These are phyloP conservation scores for Hanseniaspora taiwanica DNA, from an alignment of 805 yeast species.

Conservation along the genomic window DNA sequence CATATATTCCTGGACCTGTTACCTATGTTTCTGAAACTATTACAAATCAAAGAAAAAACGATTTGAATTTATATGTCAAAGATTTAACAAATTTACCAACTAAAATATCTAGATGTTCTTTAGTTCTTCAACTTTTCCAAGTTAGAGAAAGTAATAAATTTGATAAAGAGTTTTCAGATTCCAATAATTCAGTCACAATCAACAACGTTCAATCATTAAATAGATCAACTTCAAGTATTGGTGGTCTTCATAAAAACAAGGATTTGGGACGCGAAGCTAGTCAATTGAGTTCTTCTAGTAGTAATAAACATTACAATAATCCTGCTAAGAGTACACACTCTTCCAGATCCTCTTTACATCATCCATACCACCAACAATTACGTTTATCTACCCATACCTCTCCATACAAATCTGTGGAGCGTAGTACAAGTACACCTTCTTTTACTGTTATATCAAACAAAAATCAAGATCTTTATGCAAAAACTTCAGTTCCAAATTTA, in stretches of 20 bases:
- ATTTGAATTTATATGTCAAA: slow-evolving; percentile 42
- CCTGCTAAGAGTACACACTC: not conserved
- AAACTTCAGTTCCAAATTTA: no score
- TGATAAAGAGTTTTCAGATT: slow-evolving; percentile 19
- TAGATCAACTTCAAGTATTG: slow-evolving; percentile 10
- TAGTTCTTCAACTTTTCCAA: slow-evolving; percentile 61
- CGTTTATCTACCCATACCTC: not conserved
- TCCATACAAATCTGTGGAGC: not conserved
- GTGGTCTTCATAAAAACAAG: slow-evolving; percentile 1
- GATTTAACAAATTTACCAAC: slow-evolving; percentile 58
- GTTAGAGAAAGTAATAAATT: slow-evolving; percentile 26
- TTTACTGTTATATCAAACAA: not conserved
- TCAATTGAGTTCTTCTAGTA: no score
- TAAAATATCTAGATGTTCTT: slow-evolving; percentile 56
- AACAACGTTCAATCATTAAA: slow-evolving; percentile 17
- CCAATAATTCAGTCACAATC: slow-evolving; percentile 10
- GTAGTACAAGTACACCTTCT: not conserved
- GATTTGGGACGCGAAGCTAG: not conserved
- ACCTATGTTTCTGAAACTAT: slow-evolving; percentile 76
- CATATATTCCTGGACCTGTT: slow-evolving; percentile 93
- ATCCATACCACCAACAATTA: not conserved
- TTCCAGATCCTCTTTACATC: not conserved
- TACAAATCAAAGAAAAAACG: slow-evolving; percentile 40
- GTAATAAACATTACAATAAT: no score
- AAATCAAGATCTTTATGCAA: not conserved